These are phyloP conservation scores for Rhodomyrtus psidioides DNA, from an alignment of 441 rosid genomes.

Conservation along the genomic window DNA sequence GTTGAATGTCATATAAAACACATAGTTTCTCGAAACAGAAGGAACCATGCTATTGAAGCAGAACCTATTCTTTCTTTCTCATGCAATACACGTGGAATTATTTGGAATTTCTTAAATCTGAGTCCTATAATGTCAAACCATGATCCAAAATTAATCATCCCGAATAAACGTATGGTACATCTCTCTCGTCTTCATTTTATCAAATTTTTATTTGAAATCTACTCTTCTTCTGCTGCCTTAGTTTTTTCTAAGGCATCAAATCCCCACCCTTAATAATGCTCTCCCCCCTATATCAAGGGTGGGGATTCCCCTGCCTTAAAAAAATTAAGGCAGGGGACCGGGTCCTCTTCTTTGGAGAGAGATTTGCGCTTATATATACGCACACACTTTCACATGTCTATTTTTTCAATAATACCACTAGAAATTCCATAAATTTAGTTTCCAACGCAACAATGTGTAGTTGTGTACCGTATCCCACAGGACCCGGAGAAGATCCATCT, in stretches of 20 bases:
- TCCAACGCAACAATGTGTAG: background rate
- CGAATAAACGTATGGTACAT: background rate
- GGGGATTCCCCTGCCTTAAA: no score
- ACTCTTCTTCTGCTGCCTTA: no score
- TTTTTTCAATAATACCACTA: background rate
- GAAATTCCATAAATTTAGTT: background rate
- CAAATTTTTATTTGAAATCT: background rate
- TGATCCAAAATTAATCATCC: background rate
- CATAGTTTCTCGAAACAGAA: background rate
- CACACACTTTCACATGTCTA: no score
- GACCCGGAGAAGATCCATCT: conserved; percentile 15
- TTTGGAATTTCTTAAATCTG: background rate
- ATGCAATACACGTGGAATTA: background rate
- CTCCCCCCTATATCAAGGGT: no score
- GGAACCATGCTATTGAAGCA: background rate
- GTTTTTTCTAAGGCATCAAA: no score
- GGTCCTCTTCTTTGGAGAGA: background rate
- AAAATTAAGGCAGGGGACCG: no score
- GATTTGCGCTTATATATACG: no score
- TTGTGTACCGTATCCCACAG: conserved; percentile 23
- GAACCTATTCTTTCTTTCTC: background rate
- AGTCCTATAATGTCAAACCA: background rate
- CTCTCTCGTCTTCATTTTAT: background rate
- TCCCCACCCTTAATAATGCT: no score
- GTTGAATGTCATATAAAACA: background rate